Evolutionary conservation across 225 moss, liverwort and hornwort species (phyloP), one percentile per base, ranked within the genome.

Genomic region (Sphagnum tenellum): DNA sequence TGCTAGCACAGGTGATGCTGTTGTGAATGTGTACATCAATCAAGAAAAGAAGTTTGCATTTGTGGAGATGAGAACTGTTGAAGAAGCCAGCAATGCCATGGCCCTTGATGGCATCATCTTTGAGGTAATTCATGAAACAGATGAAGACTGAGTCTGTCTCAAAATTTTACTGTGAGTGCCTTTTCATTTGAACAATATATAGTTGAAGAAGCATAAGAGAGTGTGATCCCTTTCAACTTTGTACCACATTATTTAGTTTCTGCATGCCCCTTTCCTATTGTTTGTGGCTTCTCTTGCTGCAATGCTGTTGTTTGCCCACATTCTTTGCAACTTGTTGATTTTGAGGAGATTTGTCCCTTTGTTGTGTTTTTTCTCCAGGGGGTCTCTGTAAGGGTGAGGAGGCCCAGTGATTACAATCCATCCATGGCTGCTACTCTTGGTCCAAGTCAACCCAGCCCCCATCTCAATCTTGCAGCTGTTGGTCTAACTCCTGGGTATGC

Each of bases 81-180:
- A 98, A 82, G 96, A 98, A 79, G 96, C 96, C 46, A 98, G 96
- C 70, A 98, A 98, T 74, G 92, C 96, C 11, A 98, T 98, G 96
- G 85, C 96, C 47, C 68, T 98, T 49, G 96, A 98, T 86, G 96
- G 96, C 58, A 98, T 98, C 60, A 68, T 95, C 64, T 95, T 89
- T 62, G 95, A 95, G 86, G 95, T 89, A 46, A 45, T 3, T 12
- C 11, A 56, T 11, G 13, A 4, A 12, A 11, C 56, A 9, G 56
- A 11, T 56, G 11, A 29, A 29, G 29, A 29, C 5, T 5, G 5
- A 8, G 13, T 5, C 4, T 56, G n/a, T 4, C n/a, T 12, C 62
- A 11, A 11, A 5, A 56, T 56, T 11, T 11, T 8, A 56, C n/a
- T 56, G 4, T 4, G 5, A 2, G 10, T 11, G 13, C 29, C 29